Evolutionary conservation across 371 early-diverging fungal genomes (phyloP).

Genomic region (Rhizopus sp.): DNA sequence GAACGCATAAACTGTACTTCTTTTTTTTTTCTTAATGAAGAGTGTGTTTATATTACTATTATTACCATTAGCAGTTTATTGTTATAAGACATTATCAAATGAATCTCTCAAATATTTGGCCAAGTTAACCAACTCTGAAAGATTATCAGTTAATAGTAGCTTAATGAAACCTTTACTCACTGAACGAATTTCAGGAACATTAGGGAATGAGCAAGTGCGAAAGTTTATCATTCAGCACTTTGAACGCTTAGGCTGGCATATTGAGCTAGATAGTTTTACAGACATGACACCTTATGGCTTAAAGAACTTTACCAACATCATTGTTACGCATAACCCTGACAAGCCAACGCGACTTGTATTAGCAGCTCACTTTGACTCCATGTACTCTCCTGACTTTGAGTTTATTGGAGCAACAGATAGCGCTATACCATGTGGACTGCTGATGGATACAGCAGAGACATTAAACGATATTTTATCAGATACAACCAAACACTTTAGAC

Average conservation of each 20-base stretch:
- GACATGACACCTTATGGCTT: conserved; percentile 75
- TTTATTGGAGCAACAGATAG: conserved; percentile 88
- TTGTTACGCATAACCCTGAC: conserved; percentile 81
- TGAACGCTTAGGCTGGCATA: conserved; percentile 68
- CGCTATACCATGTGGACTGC: conserved; percentile 85
- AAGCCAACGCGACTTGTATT: conserved; percentile 77
- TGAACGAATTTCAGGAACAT: conserved; percentile 78
- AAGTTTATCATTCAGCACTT: conserved; percentile 68
- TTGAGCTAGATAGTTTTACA: conserved; percentile 80
- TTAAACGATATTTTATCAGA: conserved; percentile 17
- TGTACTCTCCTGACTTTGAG: conserved; percentile 61
- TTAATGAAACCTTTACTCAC: conserved; percentile 69
- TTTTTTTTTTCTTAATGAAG: conserved; percentile 2
- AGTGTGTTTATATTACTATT: not conserved
- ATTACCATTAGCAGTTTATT: not conserved
- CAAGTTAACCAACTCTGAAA: conserved; percentile 14
- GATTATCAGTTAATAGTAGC: conserved; percentile 44
- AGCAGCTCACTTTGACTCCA: conserved; percentile 94
- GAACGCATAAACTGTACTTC: not conserved
- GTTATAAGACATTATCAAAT: conserved; percentile 18
- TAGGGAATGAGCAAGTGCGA: conserved; percentile 68
- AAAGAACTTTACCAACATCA: conserved; percentile 82
- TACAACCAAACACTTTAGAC: conserved; percentile 10
- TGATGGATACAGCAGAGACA: conserved; percentile 80
- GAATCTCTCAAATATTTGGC: conserved; percentile 21